Percentiles rank a stretch among this genome's conserved stretches.
These are phyloP conservation scores for Phoenix roebelenii DNA, from an alignment of 176 grass and related monocot genomes.

Conservation along the genomic window DNA sequence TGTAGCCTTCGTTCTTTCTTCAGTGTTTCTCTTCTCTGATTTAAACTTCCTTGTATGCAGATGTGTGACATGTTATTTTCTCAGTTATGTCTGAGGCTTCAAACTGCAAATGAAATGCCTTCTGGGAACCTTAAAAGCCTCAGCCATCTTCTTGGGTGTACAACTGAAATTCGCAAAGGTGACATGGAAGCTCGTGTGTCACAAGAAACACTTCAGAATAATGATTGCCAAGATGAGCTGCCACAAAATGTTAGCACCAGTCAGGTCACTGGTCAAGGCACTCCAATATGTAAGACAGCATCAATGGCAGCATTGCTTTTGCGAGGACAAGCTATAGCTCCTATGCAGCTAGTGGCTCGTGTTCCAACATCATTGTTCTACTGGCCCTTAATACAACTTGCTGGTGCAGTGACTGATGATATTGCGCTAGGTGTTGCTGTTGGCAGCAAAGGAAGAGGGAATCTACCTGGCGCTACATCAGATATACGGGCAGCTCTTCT, in stretches of 20 bases:
- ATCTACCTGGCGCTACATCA: slow-evolving; percentile 94
- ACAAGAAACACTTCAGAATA: slow-evolving; percentile 32
- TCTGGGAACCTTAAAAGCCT: slow-evolving; percentile 48
- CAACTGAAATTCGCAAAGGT: slow-evolving; percentile 38
- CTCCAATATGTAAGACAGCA: slow-evolving; percentile 41
- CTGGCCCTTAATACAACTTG: slow-evolving; percentile 94
- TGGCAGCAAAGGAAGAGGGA: slow-evolving; percentile 91
- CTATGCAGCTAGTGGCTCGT: slow-evolving; percentile 78
- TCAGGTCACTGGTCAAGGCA: slow-evolving; percentile 29
- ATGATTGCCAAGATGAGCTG: slow-evolving; percentile 31
- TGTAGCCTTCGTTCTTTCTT: not conserved
- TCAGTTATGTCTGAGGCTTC: slow-evolving; percentile 76
- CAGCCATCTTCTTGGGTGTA: slow-evolving; percentile 58
- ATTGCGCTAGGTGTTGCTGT: slow-evolving; percentile 96
- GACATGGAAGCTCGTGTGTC: slow-evolving; percentile 33
- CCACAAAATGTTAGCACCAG: slow-evolving; percentile 31
- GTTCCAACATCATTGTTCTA: slow-evolving; percentile 92
- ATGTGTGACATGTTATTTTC: slow-evolving; percentile 98
- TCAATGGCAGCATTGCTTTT: slow-evolving; percentile 85
- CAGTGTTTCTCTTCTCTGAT: not conserved
- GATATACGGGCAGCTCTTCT: slow-evolving; percentile 91
- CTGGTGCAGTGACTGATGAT: slow-evolving; percentile 92
- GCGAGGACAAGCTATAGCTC: slow-evolving; percentile 75
- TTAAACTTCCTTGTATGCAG: slow-evolving; percentile 25
- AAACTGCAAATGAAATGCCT: slow-evolving; percentile 34